phyloP scores from a whole-genome alignment of 129 eudicot genomes.

The Artemisia annua region DNA sequence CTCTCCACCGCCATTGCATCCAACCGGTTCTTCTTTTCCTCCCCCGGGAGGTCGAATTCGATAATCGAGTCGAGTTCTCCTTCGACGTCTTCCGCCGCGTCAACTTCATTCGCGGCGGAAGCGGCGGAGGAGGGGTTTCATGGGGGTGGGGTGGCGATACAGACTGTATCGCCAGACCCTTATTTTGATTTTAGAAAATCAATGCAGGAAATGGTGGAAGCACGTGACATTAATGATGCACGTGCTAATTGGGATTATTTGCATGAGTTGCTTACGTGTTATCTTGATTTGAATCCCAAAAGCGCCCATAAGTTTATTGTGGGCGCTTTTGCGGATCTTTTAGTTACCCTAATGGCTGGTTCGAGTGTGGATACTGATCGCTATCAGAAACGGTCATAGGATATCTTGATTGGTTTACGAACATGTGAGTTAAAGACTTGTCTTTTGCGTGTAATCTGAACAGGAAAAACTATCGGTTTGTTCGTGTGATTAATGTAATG shows the following conservation, averaged over 20 bases:
- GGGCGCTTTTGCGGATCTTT: constrained; percentile 85
- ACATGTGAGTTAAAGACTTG: background rate
- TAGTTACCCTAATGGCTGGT: constrained; percentile 55
- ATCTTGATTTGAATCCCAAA: constrained; percentile 75
- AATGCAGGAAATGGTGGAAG: constrained; percentile 99
- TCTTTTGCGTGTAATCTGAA: background rate
- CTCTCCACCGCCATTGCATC: constrained; percentile 71
- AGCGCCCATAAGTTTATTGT: constrained; percentile 84
- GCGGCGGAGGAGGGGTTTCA: constrained; percentile 8
- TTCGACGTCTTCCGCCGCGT: constrained; percentile 41
- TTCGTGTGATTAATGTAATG: constrained; percentile 34
- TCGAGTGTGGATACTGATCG: constrained; percentile 16
- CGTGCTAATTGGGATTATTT: constrained; percentile 70
- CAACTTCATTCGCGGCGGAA: constrained; percentile 41
- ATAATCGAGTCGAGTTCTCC: constrained; percentile 68
- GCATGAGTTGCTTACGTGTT: constrained; percentile 85
- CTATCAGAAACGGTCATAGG: constrained; percentile 32
- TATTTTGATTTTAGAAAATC: constrained; percentile 80
- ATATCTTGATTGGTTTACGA: background rate
- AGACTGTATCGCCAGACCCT: constrained; percentile 88
- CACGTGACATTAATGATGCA: constrained; percentile 66
- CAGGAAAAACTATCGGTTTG: background rate
- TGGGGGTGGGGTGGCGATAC: constrained; percentile 56
- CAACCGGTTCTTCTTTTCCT: constrained; percentile 87
- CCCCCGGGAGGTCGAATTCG: constrained; percentile 91